phyloP scores from a whole-genome alignment of 768 basidiomycete genomes.

The Tricholoma sp. region DNA sequence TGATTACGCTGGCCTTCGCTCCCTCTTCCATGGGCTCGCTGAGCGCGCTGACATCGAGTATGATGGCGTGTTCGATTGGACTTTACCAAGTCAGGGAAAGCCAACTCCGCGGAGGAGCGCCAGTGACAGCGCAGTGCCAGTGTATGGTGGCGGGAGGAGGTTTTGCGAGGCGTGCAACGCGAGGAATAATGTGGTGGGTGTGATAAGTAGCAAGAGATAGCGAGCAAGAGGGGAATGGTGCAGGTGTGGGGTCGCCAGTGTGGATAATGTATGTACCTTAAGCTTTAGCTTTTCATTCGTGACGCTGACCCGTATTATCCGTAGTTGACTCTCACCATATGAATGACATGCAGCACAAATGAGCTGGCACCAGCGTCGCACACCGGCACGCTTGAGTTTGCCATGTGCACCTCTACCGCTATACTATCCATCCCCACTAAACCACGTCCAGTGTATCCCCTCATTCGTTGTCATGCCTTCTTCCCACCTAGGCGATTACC shows the following conservation, averaged over 20 bases:
- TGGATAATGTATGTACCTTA: not conserved
- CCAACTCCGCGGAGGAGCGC: conserved; percentile 12
- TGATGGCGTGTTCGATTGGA: conserved; percentile 47
- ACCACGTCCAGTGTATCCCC: not conserved
- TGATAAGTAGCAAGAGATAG: conserved; percentile 15
- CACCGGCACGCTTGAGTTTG: not conserved
- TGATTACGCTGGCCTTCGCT: conserved; percentile 79
- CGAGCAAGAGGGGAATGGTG: not conserved
- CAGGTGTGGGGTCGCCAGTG: not conserved
- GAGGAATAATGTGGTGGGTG: conserved; percentile 14
- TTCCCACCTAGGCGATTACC: not conserved
- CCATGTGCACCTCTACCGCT: not conserved
- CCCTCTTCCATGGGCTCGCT: conserved; percentile 60
- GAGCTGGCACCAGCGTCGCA: not conserved
- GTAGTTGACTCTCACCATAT: not conserved
- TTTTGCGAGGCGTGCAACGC: conserved; percentile 39
- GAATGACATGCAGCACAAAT: not conserved
- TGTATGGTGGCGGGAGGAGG: conserved; percentile 17
- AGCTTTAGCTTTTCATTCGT: not conserved
- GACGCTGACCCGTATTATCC: not conserved
- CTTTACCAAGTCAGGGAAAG: conserved; percentile 17
- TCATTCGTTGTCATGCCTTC: not conserved
- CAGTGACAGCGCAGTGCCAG: conserved; percentile 12
- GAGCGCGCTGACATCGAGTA: conserved; percentile 50
- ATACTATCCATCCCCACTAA: not conserved